These are phyloP conservation scores for Ganoderma sp. DNA, from an alignment of 1,284 basidiomycete species.

Conservation along the genomic window DNA sequence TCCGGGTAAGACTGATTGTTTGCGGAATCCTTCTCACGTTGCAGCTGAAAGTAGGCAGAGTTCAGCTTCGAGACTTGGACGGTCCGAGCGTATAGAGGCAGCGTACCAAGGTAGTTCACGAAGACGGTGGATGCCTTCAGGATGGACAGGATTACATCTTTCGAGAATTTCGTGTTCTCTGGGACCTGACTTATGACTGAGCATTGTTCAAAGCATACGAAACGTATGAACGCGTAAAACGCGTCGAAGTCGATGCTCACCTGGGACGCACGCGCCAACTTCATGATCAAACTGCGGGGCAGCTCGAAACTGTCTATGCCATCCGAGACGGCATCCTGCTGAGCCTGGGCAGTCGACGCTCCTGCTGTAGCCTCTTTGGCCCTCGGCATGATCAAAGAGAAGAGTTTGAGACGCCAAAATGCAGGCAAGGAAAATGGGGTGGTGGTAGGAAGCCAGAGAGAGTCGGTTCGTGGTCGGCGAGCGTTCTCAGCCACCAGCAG, in stretches of 20 bases:
- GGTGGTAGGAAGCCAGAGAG: background rate
- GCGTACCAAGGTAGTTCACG: constrained; percentile 86
- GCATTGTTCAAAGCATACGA: background rate
- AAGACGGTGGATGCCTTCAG: constrained; percentile 89
- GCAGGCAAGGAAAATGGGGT: background rate
- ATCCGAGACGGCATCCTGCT: constrained; percentile 77
- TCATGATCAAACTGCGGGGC: constrained; percentile 80
- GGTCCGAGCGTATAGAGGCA: background rate
- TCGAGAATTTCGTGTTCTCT: constrained; percentile 84
- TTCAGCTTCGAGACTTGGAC: no score
- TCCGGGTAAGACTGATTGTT: background rate
- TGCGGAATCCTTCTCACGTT: constrained; percentile 55
- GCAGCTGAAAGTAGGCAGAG: constrained; percentile 53
- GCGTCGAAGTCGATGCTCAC: constrained; percentile 44
- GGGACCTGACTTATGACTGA: constrained; percentile 63
- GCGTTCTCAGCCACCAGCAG: background rate
- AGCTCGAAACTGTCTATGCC: constrained; percentile 88
- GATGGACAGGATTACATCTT: constrained; percentile 83
- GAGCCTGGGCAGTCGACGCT: constrained; percentile 66
- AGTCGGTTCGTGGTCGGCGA: constrained; percentile 1
- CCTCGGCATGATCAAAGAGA: constrained; percentile 15
- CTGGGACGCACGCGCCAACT: constrained; percentile 77
- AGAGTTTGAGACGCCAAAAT: background rate
- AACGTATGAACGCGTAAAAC: constrained; percentile 11
- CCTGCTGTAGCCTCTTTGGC: constrained; percentile 35